Conservation (phyloP, 805 yeast genomes). For the Pichia nakasei region DNA sequence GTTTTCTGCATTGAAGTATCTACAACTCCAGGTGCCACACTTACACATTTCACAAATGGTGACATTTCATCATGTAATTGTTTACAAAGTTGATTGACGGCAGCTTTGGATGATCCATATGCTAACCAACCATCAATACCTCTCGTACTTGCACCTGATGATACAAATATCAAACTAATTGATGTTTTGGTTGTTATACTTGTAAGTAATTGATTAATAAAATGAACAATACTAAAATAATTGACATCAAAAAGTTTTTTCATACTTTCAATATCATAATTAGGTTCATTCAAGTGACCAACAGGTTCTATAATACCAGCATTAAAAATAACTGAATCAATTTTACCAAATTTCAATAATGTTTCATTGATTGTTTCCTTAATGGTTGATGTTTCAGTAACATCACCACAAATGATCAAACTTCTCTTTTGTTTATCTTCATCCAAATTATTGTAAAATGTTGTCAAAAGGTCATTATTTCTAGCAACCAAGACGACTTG, state of each 20-base stretch:
- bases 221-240: conserved; percentile 61
- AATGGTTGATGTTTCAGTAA: conserved; percentile 35
- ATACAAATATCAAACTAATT: conserved; percentile 51
- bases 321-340: conserved; percentile 63
- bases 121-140: conserved; percentile 79
- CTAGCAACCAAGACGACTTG: conserved; percentile 69
- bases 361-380: conserved; percentile 36
- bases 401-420: conserved; percentile 49
- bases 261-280: conserved; percentile 52
- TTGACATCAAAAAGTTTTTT: conserved; percentile 62
- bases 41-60: conserved; percentile 42
- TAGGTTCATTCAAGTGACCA: conserved; percentile 33
- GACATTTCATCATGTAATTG: conserved; percentile 64
- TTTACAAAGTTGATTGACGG: conserved; percentile 66
- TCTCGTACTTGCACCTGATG: conserved; percentile 77
- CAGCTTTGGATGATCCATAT: conserved; percentile 88
- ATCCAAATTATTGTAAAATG: conserved; percentile 27
- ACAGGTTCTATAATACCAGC: conserved; percentile 87
- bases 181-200: conserved; percentile 35
- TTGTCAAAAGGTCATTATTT: conserved; percentile 36
- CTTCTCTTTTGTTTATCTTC: conserved; percentile 43
- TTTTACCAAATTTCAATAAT: conserved; percentile 39
- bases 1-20: conserved; percentile 82
- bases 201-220: conserved; percentile 44
- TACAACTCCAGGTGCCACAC: conserved; percentile 94